These are phyloP conservation scores for Calonectria montana DNA, from an alignment of 2,329 filamentous ascomycete genomes.

Conservation along the genomic window DNA sequence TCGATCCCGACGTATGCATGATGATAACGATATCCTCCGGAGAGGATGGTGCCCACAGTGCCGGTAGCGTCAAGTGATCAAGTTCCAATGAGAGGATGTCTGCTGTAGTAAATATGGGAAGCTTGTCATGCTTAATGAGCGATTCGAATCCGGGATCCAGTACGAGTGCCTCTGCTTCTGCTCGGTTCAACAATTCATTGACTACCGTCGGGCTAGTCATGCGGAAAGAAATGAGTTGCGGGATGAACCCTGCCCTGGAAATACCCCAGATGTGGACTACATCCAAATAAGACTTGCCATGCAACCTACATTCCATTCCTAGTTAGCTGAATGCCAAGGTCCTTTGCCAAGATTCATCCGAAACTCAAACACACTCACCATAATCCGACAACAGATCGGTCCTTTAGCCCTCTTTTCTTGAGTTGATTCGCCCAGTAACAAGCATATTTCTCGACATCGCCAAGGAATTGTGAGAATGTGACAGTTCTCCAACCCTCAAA, in stretches of 20 bases:
- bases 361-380: constrained; percentile 14
- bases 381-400: constrained; percentile 31
- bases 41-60: neutral
- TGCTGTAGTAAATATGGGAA: constrained; percentile 3
- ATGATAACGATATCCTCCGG: constrained; percentile 24
- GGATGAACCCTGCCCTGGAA: constrained; percentile 33
- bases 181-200: constrained; percentile 23
- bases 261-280: constrained; percentile 32
- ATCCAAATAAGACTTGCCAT: constrained; percentile 28
- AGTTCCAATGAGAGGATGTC: neutral
- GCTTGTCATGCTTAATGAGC: neutral
- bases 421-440: constrained; percentile 28
- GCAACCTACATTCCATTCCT: constrained; percentile 22
- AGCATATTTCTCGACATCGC: constrained; percentile 22
- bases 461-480: constrained; percentile 20
- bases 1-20: constrained; percentile 38
- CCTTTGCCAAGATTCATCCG: too few relatives aligned
- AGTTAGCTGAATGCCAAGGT: neutral
- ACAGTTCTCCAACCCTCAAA: constrained; percentile 22
- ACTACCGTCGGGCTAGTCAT: constrained; percentile 32
- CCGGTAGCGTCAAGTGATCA: neutral
- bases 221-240: constrained; percentile 31
- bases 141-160: constrained; percentile 13
- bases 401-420: neutral
- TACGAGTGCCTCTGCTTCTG: constrained; percentile 26